Percentiles rank a stretch among this genome's conserved stretches.
Conservation (phyloP, 2,329 filamentous ascomycete genomes). For the Beauveria sp. region DNA sequence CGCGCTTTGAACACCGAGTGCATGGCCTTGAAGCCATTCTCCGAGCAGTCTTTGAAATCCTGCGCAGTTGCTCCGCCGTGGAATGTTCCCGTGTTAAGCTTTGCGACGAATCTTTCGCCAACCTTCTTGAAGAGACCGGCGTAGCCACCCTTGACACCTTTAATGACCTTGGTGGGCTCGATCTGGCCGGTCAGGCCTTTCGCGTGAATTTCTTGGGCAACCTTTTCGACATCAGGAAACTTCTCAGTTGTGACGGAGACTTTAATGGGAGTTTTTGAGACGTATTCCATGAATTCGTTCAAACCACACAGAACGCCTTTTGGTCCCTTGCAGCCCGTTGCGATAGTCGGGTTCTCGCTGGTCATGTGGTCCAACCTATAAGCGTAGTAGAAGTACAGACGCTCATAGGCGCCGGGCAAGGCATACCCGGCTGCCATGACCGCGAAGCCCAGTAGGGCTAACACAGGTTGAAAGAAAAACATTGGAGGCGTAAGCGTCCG, state of each 20-base stretch:
- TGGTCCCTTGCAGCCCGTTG: background rate
- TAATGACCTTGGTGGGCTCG: background rate
- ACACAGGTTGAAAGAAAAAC: background rate
- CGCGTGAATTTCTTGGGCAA: background rate
- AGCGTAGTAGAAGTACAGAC: background rate
- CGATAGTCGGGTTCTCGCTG: background rate
- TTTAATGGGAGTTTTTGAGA: background rate
- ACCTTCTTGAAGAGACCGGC: background rate
- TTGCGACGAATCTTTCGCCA: background rate
- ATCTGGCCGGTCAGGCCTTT: background rate
- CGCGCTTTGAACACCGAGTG: too few relatives aligned
- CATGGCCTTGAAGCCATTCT: too few relatives aligned
- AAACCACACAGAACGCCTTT: background rate
- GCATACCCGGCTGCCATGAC: background rate
- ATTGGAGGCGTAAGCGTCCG: background rate
- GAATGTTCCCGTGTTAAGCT: background rate
- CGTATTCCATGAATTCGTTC: background rate
- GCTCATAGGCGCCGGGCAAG: background rate
- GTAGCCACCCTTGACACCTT: background rate
- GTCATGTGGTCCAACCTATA: background rate
- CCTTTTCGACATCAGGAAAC: background rate
- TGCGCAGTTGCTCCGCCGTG: too few relatives aligned
- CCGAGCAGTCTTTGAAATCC: too few relatives aligned
- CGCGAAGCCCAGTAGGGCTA: background rate
- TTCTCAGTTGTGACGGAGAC: background rate